phyloP scores from a whole-genome alignment of 805 yeast species.

The Suhomyces prunicola region DNA sequence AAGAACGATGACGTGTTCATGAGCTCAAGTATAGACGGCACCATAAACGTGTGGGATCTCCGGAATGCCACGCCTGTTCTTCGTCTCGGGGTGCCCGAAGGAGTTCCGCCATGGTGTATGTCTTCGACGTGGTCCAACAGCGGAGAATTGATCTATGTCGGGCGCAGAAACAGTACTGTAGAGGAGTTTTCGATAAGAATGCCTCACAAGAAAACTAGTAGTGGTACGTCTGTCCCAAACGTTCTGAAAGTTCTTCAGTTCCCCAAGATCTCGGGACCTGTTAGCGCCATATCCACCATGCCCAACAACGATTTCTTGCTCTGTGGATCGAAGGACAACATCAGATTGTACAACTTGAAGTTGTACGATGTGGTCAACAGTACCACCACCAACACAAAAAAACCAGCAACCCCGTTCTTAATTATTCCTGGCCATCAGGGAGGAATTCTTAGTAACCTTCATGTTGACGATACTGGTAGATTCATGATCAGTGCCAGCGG shows the following conservation, averaged over 20 bases:
- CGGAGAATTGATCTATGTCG: slow-evolving; percentile 78
- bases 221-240: slow-evolving; percentile 33
- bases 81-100: slow-evolving; percentile 53
- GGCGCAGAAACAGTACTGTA: slow-evolving; percentile 84
- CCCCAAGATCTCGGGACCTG: slow-evolving; percentile 89
- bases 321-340: slow-evolving; percentile 88
- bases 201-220: slow-evolving; percentile 37
- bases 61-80: slow-evolving; percentile 49
- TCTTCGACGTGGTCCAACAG: slow-evolving; percentile 83
- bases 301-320: slow-evolving; percentile 77
- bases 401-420: slow-evolving; percentile 66
- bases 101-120: slow-evolving; percentile 93
- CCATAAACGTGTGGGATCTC: slow-evolving; percentile 77
- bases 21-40: slow-evolving; percentile 82
- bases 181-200: slow-evolving; percentile 69
- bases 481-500: slow-evolving; percentile 92
- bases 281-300: slow-evolving; percentile 72
- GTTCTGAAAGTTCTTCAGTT: slow-evolving; percentile 63
- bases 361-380: slow-evolving; percentile 33
- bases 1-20: slow-evolving; percentile 55
- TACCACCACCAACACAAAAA: slow-evolving; percentile 23
- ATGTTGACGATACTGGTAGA: slow-evolving; percentile 82
- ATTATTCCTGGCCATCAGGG: slow-evolving; percentile 98
- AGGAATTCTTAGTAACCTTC: slow-evolving; percentile 72
- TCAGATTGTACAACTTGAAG: slow-evolving; percentile 76